Evolutionary conservation across 1,284 basidiomycete species (phyloP).

Genomic region (Pulveroboletus sp.): DNA sequence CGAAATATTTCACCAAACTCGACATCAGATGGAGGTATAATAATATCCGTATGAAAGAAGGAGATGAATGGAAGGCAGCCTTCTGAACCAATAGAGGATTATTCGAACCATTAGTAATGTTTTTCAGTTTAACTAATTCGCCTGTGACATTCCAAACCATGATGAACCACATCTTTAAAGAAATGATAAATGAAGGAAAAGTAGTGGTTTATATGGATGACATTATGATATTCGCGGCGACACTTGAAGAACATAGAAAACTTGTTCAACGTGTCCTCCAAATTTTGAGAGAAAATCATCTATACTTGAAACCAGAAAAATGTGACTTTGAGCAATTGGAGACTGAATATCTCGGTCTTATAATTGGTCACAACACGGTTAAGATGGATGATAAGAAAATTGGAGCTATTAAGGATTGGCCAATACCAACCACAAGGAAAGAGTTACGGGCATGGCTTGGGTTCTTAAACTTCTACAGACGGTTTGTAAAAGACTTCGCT

Average conservation of each 20-base stretch:
- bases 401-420: rapidly evolving
- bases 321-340: not conserved
- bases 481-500: not conserved
- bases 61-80: slow-evolving; percentile 1
- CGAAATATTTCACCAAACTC: slow-evolving; percentile 5
- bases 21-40: slow-evolving; percentile 1
- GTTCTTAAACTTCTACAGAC: not conserved
- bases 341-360: not conserved
- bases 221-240: not conserved
- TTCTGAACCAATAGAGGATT: slow-evolving; percentile 25
- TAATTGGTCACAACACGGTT: not conserved
- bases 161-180: slow-evolving; percentile 32
- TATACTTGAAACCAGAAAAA: not conserved
- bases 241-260: not conserved
- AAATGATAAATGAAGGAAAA: slow-evolving; percentile 16
- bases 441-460: not conserved
- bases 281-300: not conserved
- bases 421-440: rapidly evolving
- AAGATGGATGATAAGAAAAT: not conserved
- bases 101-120: slow-evolving; percentile 43
- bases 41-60: not conserved
- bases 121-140: slow-evolving; percentile 31
- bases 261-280: not conserved
- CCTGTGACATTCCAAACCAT: slow-evolving; percentile 34
- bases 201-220: not conserved